phyloP scores from a whole-genome alignment of 2,329 filamentous ascomycete genomes.

The Metarhizium album region DNA sequence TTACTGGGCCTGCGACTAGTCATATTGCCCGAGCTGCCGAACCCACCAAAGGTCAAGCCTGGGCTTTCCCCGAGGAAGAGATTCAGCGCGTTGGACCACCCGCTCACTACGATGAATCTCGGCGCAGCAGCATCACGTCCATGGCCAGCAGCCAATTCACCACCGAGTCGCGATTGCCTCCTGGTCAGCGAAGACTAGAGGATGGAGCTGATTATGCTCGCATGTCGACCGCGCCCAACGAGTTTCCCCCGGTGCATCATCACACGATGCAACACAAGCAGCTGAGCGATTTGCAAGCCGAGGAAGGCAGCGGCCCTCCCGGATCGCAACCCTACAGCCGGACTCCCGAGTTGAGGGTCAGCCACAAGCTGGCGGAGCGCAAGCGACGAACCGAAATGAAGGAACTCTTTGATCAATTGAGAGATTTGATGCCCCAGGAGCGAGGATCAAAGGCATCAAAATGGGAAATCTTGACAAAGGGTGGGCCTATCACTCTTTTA shows the following conservation, averaged over 20 bases:
- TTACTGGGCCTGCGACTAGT: constrained; percentile 57
- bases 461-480: constrained; percentile 81
- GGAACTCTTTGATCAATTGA: constrained; percentile 69
- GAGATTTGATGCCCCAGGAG: constrained; percentile 69
- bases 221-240: constrained; percentile 38
- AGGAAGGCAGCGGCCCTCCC: constrained; percentile 38
- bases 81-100: constrained; percentile 39
- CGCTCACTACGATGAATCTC: constrained; percentile 47
- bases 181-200: constrained; percentile 61
- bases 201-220: constrained; percentile 44
- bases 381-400: constrained; percentile 85
- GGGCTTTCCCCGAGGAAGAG: constrained; percentile 71
- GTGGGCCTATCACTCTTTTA: constrained; percentile 32
- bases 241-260: constrained; percentile 56
- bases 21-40: constrained; percentile 61
- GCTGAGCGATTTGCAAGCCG: constrained; percentile 53
- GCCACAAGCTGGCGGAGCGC: constrained; percentile 75
- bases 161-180: constrained; percentile 59
- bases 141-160: constrained; percentile 73
- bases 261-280: constrained; percentile 68
- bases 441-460: constrained; percentile 79
- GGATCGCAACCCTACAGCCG: constrained; percentile 68
- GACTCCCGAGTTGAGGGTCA: constrained; percentile 71
- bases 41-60: constrained; percentile 72
- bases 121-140: constrained; percentile 67